phyloP scores from a whole-genome alignment of 345 rosid species.

The Populus tremula region DNA sequence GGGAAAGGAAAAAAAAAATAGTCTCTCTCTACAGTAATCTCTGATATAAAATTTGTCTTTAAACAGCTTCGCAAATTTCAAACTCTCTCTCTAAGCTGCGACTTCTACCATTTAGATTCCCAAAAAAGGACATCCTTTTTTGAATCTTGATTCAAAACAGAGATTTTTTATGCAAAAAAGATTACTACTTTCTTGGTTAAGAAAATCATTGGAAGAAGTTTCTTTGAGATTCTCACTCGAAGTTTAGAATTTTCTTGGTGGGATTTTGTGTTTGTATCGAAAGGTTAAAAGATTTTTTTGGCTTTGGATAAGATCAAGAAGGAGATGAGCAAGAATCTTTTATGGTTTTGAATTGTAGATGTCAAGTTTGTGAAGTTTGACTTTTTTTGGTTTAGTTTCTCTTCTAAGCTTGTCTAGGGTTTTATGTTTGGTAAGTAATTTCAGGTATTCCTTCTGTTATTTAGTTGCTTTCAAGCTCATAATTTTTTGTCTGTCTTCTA shows the following conservation, averaged over 20 bases:
- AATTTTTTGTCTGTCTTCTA: neutral
- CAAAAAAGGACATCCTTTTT: neutral
- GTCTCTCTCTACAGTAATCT: constrained; percentile 17
- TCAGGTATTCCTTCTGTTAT: constrained; percentile 4
- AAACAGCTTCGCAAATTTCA: constrained; percentile 25
- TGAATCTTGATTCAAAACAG: constrained; percentile 8
- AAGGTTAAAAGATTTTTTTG: constrained; percentile 18
- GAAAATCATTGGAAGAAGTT: constrained; percentile 15
- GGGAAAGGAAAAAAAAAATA: neutral
- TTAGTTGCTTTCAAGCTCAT: constrained; percentile 5
- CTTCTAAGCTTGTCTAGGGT: constrained; percentile 24
- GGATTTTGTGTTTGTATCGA: constrained; percentile 31
- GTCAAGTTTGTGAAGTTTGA: constrained; percentile 19
- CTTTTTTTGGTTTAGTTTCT: constrained; percentile 31
- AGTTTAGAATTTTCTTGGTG: constrained; percentile 30
- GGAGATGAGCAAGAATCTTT: constrained; percentile 20
- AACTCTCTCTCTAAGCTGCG: constrained; percentile 2
- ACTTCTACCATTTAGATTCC: constrained; percentile 12
- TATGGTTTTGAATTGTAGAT: constrained; percentile 6
- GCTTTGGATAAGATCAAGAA: constrained; percentile 22
- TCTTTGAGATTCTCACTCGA: constrained; percentile 28
- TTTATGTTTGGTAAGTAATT: constrained; percentile 13
- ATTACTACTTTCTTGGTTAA: constrained; percentile 7
- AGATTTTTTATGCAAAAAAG: neutral
- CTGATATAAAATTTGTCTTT: constrained; percentile 30